Percentiles rank a stretch among this genome's conserved stretches.
Conservation (phyloP, 2,329 filamentous ascomycete genomes). For the Alternaria sp. region DNA sequence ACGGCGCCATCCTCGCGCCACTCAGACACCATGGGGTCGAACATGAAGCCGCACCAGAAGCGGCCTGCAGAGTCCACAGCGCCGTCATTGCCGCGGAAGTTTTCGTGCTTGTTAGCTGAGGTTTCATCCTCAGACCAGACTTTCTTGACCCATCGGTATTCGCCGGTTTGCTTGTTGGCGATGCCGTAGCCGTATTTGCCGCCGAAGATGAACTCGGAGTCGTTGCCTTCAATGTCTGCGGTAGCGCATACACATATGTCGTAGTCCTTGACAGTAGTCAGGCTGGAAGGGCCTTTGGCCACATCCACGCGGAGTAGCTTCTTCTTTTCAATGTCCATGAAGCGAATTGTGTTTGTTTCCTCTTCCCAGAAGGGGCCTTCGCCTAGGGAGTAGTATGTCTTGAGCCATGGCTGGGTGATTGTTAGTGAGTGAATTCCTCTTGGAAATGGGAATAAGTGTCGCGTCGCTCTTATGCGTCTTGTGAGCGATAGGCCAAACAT, state of each 20-base stretch:
- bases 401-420: slow-evolving; percentile 57
- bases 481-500: not conserved
- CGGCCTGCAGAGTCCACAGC: slow-evolving; percentile 78
- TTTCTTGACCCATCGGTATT: slow-evolving; percentile 63
- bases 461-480: not conserved
- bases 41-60: slow-evolving; percentile 89
- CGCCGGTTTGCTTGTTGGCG: slow-evolving; percentile 67
- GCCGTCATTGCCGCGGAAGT: slow-evolving; percentile 78
- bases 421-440: slow-evolving; percentile 13
- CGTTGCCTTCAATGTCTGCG: slow-evolving; percentile 74
- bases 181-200: slow-evolving; percentile 84
- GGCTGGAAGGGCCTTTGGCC: slow-evolving; percentile 64
- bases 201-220: slow-evolving; percentile 75
- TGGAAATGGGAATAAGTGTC: not conserved
- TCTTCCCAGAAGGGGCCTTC: slow-evolving; percentile 79
- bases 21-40: slow-evolving; percentile 71
- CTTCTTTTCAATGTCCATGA: slow-evolving; percentile 82
- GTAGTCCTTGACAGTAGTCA: slow-evolving; percentile 62
- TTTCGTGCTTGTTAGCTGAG: slow-evolving; percentile 52
- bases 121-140: slow-evolving; percentile 61
- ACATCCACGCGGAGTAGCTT: slow-evolving; percentile 76
- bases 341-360: slow-evolving; percentile 69
- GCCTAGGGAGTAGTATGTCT: slow-evolving; percentile 69
- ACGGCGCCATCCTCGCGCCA: slow-evolving; percentile 69
- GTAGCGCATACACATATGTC: slow-evolving; percentile 65